Conservation (phyloP, 2,329 filamentous ascomycete genomes). For the Laburnicola sp. region DNA sequence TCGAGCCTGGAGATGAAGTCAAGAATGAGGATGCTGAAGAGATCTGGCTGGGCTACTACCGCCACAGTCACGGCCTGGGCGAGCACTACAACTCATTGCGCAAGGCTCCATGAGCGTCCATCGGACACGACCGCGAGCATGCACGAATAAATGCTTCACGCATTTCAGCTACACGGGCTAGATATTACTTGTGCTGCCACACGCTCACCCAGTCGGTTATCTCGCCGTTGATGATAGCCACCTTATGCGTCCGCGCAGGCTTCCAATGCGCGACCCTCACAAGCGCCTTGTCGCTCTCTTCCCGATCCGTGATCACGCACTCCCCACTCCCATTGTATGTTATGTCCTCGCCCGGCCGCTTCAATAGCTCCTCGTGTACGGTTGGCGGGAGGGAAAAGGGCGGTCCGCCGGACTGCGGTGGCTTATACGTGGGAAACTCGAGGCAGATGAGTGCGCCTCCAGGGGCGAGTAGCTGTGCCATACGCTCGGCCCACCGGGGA, state of each 20-base stretch:
- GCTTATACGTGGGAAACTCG: constrained; percentile 77
- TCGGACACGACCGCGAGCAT: not conserved
- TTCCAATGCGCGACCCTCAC: constrained; percentile 57
- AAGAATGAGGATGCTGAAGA: constrained; percentile 55
- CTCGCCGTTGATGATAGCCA: constrained; percentile 51
- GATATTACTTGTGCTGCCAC: constrained; percentile 47
- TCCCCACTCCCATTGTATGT: constrained; percentile 61
- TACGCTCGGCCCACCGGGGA: constrained; percentile 62
- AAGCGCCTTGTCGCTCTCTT: constrained; percentile 47
- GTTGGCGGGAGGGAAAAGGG: constrained; percentile 71
- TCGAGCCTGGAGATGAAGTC: constrained; percentile 57
- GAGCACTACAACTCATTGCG: constrained; percentile 93
- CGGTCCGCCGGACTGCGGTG: constrained; percentile 66
- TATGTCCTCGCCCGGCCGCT: constrained; percentile 68
- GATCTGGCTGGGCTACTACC: constrained; percentile 93
- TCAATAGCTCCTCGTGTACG: constrained; percentile 72
- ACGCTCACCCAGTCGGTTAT: constrained; percentile 55
- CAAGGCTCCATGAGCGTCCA: constrained; percentile 33
- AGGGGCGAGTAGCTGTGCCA: constrained; percentile 57
- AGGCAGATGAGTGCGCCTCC: constrained; percentile 64
- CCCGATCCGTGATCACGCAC: constrained; percentile 53
- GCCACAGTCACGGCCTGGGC: constrained; percentile 88
- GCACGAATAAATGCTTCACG: not conserved
- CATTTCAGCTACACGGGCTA: constrained; percentile 6
- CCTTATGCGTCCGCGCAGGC: constrained; percentile 59